Evolutionary conservation across 225 moss, liverwort and hornwort species (phyloP).

Genomic region (Ulota crispa): DNA sequence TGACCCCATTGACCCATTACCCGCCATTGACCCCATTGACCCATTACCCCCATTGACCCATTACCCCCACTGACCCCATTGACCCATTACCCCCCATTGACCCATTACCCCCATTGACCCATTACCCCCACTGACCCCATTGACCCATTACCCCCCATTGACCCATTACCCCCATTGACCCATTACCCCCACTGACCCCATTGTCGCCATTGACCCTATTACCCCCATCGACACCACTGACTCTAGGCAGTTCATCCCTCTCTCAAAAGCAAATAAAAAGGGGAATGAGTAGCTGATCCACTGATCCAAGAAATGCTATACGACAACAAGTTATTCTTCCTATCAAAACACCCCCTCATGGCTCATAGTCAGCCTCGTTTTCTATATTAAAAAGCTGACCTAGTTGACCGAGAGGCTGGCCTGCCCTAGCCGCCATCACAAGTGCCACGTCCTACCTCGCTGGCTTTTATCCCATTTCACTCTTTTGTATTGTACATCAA

Average conservation of each 20-base stretch:
- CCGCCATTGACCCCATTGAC: too few species aligned
- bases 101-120: too few species aligned
- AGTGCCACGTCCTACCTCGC: not conserved
- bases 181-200: too few species aligned
- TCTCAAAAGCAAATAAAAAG: not conserved
- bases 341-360: not conserved
- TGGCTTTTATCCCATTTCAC: not conserved
- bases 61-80: too few species aligned
- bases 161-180: not conserved
- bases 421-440: not conserved
- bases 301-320: not conserved
- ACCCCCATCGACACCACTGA: not conserved
- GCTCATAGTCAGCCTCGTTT: not conserved
- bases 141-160: not conserved
- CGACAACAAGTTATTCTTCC: not conserved
- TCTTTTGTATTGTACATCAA: not conserved
- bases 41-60: too few species aligned
- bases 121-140: not conserved
- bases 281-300: not conserved
- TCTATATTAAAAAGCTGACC: not conserved
- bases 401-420: conserved; percentile 3
- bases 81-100: too few species aligned
- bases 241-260: not conserved
- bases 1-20: not conserved
- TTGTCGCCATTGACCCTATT: not conserved